phyloP scores from a whole-genome alignment of 208 protist species.

The Eutreptiella sp. region DNA sequence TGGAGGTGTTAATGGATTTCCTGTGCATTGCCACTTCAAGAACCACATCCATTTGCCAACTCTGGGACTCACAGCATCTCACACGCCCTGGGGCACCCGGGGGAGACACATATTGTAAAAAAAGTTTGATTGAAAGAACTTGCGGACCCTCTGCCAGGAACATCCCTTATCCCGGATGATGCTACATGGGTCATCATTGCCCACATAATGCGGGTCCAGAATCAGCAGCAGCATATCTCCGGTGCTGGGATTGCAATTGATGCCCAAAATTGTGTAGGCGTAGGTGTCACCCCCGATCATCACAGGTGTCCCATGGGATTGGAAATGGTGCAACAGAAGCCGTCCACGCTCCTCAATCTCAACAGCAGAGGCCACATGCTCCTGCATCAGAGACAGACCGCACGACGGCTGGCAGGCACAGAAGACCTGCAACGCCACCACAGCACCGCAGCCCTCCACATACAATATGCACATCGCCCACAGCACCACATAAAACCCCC shows the following conservation, averaged over 20 bases:
- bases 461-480: no score
- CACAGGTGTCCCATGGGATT: constrained; percentile 64
- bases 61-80: not conserved
- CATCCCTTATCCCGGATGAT: constrained; percentile 72
- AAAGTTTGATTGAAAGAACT: constrained; percentile 66
- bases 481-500: no score
- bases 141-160: constrained; percentile 70
- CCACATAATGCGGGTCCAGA: constrained; percentile 86
- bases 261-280: constrained; percentile 85
- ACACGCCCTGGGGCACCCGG: constrained; percentile 46
- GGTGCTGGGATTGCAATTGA: constrained; percentile 71
- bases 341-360: no score
- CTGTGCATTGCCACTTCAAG: no score
- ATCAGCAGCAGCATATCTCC: constrained; percentile 74
- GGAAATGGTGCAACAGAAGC: constrained; percentile 76
- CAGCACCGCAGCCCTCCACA: no score
- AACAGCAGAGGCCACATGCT: no score
- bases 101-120: constrained; percentile 92
- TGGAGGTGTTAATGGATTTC: no score
- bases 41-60: not conserved
- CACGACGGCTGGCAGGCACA: no score
- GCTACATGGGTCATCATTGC: constrained; percentile 57
- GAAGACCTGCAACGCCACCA: no score
- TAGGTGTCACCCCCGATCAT: constrained; percentile 92
- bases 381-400: no score